Percentiles rank a stretch among this genome's conserved stretches.
Evolutionary conservation across 73 alveolate genomes (phyloP).

Genomic region (Urostyla sp.): DNA sequence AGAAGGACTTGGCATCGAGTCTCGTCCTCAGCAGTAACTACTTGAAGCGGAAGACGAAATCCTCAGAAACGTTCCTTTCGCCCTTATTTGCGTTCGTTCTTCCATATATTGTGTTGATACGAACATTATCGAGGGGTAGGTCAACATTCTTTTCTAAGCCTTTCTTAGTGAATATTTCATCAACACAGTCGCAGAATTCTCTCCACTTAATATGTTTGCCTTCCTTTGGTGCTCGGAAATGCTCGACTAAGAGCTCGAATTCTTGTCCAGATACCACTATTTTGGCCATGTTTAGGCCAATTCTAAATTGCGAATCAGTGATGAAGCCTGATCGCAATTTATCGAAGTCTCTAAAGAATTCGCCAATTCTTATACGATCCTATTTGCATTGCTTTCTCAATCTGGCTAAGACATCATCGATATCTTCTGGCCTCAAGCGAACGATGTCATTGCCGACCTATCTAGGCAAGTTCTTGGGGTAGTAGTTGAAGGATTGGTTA

Average conservation of each 20-base stretch:
- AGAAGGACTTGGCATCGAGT: constrained; percentile 89
- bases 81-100: constrained; percentile 71
- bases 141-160: constrained; percentile 88
- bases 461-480: constrained; percentile 66
- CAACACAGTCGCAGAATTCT: constrained; percentile 90
- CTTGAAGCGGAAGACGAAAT: constrained; percentile 66
- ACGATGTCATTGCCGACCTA: constrained; percentile 66
- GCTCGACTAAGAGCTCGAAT: constrained; percentile 73
- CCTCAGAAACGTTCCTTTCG: constrained; percentile 79
- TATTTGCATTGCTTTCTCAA: constrained; percentile 84
- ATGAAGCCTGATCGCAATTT: constrained; percentile 92
- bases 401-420: constrained; percentile 91
- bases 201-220: constrained; percentile 86
- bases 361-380: constrained; percentile 85
- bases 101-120: constrained; percentile 85
- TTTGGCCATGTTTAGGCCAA: constrained; percentile 94
- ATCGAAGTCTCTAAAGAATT: constrained; percentile 96
- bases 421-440: constrained; percentile 82
- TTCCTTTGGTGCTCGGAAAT: constrained; percentile 76
- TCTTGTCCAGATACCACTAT: constrained; percentile 87
- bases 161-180: constrained; percentile 89
- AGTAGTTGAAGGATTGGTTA: constrained; percentile 66
- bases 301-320: constrained; percentile 87
- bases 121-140: constrained; percentile 68
- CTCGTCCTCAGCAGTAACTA: constrained; percentile 76